Evolutionary conservation across 208 protist genomes (phyloP).

Genomic region (Kentomonas sorsogonicus): DNA sequence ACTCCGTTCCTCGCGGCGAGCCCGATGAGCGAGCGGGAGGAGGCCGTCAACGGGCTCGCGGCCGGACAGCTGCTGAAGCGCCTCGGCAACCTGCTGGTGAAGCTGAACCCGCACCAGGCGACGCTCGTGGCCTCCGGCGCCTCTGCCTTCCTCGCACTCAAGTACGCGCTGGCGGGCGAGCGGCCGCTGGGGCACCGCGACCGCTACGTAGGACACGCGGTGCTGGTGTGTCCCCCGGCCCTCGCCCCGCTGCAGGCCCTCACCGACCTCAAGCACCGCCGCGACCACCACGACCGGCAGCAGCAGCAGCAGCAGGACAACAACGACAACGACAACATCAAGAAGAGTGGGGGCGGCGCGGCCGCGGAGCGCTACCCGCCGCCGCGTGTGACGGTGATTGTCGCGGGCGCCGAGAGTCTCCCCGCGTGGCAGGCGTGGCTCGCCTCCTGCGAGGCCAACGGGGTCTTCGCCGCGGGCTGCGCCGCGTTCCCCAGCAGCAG

Average conservation of each 20-base stretch:
- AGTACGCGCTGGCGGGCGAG: constrained; percentile 70
- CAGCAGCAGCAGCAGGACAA: not conserved
- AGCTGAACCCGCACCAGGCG: constrained; percentile 70
- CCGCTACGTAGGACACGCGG: constrained; percentile 42
- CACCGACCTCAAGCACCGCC: constrained; percentile 13
- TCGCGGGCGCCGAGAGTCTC: not conserved
- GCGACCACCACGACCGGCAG: constrained; percentile 9
- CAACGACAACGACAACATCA: constrained; percentile 3
- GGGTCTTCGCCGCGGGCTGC: not conserved
- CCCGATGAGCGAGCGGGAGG: constrained; percentile 35
- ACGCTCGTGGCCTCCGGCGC: constrained; percentile 68
- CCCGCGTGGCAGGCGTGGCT: constrained; percentile 14
- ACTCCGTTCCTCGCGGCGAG: constrained; percentile 26
- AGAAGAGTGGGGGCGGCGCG: too few relatives aligned
- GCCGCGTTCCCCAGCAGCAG: not conserved
- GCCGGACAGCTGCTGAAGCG: constrained; percentile 55
- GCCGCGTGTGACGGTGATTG: constrained; percentile 1
- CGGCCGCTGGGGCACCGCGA: constrained; percentile 66
- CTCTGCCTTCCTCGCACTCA: constrained; percentile 47
- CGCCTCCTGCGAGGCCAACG: not conserved
- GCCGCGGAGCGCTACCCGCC: not conserved
- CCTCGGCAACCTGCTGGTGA: constrained; percentile 47
- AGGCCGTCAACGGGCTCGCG: constrained; percentile 33
- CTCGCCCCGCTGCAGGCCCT: constrained; percentile 23
- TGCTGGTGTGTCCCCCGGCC: constrained; percentile 57